Evolutionary conservation across 331 rosid genomes (phyloP).

Genomic region (Arachis monticola): DNA sequence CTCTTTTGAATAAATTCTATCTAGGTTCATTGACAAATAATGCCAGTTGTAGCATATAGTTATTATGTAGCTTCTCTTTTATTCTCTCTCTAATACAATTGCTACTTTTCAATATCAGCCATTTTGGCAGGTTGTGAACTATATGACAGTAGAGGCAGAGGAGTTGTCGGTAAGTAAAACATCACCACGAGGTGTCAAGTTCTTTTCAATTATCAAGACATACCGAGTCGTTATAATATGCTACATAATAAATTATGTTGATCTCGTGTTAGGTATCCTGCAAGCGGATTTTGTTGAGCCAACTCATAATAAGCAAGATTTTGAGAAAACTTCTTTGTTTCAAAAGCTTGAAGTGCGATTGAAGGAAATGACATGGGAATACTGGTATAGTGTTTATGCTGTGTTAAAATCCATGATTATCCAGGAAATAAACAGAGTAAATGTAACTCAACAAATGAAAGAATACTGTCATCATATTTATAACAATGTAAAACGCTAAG

Average conservation of each 20-base stretch:
- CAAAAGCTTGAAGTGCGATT: slow-evolving; percentile 90
- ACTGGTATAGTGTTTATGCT: slow-evolving; percentile 58
- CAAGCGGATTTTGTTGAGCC: slow-evolving; percentile 92
- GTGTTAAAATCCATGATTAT: neutral
- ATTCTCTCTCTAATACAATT: slow-evolving; percentile 19
- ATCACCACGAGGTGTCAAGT: neutral
- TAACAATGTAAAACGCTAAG: too few relatives aligned
- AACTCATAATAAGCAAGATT: slow-evolving; percentile 93
- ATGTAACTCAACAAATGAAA: too few relatives aligned
- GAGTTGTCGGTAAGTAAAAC: slow-evolving; percentile 78
- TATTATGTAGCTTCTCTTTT: neutral
- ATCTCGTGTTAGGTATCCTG: slow-evolving; percentile 62
- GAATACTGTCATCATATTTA: too few relatives aligned
- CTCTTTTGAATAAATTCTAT: slow-evolving; percentile 12
- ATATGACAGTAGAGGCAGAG: slow-evolving; percentile 72
- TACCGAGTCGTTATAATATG: neutral
- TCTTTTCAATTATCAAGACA: slow-evolving; percentile 35
- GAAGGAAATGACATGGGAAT: slow-evolving; percentile 88
- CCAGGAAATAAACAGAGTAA: too few relatives aligned
- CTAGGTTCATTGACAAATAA: neutral
- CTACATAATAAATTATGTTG: slow-evolving; percentile 9
- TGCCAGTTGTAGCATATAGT: neutral
- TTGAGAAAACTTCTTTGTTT: slow-evolving; percentile 85
- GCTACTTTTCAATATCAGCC: slow-evolving; percentile 67
- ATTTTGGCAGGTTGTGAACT: slow-evolving; percentile 85